Evolutionary conservation across 352 stramenopile genomes (phyloP).

Genomic region (Phytophthora hybrid): DNA sequence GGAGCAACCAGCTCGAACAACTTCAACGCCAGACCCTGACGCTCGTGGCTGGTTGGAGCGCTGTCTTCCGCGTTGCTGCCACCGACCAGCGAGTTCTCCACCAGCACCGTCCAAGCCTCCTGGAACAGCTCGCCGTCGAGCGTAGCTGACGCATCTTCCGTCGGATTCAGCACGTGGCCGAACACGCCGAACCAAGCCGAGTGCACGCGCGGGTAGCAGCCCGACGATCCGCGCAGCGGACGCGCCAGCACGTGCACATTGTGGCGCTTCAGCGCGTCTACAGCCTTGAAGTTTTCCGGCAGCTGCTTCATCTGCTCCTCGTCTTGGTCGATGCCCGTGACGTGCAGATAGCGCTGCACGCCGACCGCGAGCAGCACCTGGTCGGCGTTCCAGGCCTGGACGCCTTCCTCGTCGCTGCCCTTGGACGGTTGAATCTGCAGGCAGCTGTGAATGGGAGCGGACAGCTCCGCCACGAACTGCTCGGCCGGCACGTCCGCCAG

Average conservation of each 20-base stretch:
- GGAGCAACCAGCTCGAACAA: constrained; percentile 81
- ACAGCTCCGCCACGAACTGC: constrained; percentile 56
- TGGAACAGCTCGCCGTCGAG: constrained; percentile 79
- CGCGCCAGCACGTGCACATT: constrained; percentile 67
- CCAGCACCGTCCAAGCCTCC: constrained; percentile 81
- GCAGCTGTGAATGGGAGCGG: constrained; percentile 27
- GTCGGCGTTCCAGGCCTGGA: constrained; percentile 71
- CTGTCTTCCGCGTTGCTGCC: constrained; percentile 25
- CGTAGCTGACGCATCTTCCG: constrained; percentile 39
- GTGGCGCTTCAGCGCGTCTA: constrained; percentile 63
- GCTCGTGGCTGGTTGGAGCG: constrained; percentile 73
- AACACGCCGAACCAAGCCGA: constrained; percentile 83
- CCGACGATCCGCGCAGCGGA: constrained; percentile 73
- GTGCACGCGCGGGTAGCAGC: constrained; percentile 82
- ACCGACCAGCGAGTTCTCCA: constrained; percentile 80
- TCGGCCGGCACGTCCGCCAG: constrained; percentile 57
- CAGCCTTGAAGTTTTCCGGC: constrained; percentile 50
- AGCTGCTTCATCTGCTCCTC: constrained; percentile 42
- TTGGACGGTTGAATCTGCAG: constrained; percentile 48
- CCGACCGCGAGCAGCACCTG: constrained; percentile 82
- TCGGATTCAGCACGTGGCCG: constrained; percentile 69
- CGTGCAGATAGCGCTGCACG: constrained; percentile 73
- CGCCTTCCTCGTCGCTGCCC: constrained; percentile 42
- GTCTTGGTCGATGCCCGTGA: constrained; percentile 46
- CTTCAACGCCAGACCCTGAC: constrained; percentile 82